Evolutionary conservation across 148 eudicot genomes (phyloP).

Genomic region (Dianthus caryophyllus): DNA sequence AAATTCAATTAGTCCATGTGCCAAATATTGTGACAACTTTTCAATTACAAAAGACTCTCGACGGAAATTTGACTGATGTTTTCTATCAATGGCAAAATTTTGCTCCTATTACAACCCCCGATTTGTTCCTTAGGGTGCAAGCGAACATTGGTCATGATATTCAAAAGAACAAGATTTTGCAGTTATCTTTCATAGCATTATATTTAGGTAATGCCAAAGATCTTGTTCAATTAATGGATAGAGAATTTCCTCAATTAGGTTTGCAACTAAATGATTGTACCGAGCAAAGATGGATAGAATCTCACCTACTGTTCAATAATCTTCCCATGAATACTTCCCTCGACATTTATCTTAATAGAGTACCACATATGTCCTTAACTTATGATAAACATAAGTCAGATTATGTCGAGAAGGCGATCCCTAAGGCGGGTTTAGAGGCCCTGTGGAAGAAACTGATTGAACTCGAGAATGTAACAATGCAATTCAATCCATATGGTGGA

Average conservation of each 20-base stretch:
- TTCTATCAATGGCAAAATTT: conserved; percentile 37
- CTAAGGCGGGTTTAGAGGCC: conserved; percentile 28
- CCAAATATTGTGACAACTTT: conserved; percentile 37
- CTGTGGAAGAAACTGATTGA: conserved; percentile 37
- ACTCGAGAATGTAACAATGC: conserved; percentile 21
- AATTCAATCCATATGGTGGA: conserved; percentile 47
- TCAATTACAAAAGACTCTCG: conserved; percentile 16
- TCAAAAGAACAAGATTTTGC: conserved; percentile 17
- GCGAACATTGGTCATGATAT: neutral
- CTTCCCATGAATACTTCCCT: conserved; percentile 22
- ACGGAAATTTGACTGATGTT: conserved; percentile 24
- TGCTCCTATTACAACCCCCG: conserved; percentile 22
- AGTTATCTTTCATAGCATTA: conserved; percentile 21
- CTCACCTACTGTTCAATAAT: conserved; percentile 22
- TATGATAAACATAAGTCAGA: conserved; percentile 38
- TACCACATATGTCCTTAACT: neutral
- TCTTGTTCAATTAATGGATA: conserved; percentile 20
- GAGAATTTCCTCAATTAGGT: conserved; percentile 29
- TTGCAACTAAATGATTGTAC: conserved; percentile 20
- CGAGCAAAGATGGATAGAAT: conserved; percentile 34
- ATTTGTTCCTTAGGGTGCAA: conserved; percentile 33
- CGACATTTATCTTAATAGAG: conserved; percentile 23
- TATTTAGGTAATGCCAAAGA: conserved; percentile 29
- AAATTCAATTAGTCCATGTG: conserved; percentile 27
- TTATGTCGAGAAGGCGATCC: conserved; percentile 33